phyloP scores from a whole-genome alignment of 345 rosid species.

The Melastoma malabathricum region DNA sequence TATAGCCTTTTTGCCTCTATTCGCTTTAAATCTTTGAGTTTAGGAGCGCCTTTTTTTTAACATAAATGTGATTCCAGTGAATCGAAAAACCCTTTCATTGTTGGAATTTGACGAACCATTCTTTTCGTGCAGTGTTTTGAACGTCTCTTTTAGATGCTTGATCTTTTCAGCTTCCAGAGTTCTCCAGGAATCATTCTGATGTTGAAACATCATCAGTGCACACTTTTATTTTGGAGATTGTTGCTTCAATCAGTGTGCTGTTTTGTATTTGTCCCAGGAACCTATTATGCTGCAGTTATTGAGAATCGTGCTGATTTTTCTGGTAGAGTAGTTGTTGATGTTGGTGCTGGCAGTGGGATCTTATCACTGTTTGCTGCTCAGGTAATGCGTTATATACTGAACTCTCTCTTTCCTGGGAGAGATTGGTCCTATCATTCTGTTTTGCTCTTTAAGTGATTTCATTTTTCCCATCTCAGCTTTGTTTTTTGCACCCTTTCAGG shows the following conservation, averaged over 20 bases:
- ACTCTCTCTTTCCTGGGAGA: not conserved
- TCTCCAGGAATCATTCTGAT: too few species aligned
- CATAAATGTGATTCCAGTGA: too few species aligned
- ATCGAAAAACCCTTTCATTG: not conserved
- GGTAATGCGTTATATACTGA: conserved; percentile 22
- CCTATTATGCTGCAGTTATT: conserved; percentile 93
- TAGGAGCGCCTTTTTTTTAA: too few species aligned
- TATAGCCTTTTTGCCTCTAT: too few species aligned
- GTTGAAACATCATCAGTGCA: too few species aligned
- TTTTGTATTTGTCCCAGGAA: conserved; percentile 40
- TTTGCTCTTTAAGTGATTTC: not conserved
- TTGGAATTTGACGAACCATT: not conserved
- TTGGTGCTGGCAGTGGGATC: conserved; percentile 99
- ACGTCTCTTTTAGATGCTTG: too few species aligned
- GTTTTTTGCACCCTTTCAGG: conserved; percentile 27
- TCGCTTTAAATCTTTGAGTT: too few species aligned
- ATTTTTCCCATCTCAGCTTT: not conserved
- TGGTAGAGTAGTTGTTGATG: conserved; percentile 91
- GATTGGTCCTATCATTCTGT: conserved; percentile 1
- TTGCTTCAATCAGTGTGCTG: not conserved
- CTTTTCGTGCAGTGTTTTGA: not conserved
- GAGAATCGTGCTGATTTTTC: conserved; percentile 85
- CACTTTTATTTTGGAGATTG: too few species aligned
- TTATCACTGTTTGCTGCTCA: conserved; percentile 97
- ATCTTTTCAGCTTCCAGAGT: too few species aligned